Evolutionary conservation across 306 rosid genomes (phyloP), one percentile per base, ranked within the genome.

Genomic region (Acacia acuminata): DNA sequence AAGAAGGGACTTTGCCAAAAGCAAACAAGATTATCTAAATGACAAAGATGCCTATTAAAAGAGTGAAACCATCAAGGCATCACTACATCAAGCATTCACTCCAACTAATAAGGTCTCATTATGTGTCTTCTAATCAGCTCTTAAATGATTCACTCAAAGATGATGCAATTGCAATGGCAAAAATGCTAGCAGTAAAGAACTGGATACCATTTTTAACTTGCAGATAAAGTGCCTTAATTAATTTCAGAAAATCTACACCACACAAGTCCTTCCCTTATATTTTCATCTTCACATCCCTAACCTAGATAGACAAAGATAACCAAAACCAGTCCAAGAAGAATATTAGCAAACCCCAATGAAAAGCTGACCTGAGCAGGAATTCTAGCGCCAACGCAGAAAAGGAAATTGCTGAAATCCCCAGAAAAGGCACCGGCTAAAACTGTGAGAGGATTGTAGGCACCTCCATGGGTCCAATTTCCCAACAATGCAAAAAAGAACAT

Each of bases 391-490:
- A 88, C 82, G 44, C 82, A 85, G 84, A 80, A 92, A 34, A 94
- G 79, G 82, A 96, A 94, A 20, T 75, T 80, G 56, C 36, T 45
- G 69, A 92, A 86, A 86, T 84, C 85, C 22, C 92, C 92, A 19
- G 97, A 84, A 83, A 96, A 60, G 38, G 99, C 97, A 34, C 14
- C 84, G 25, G 94, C 42, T 45, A 96, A 79, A 43, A 94, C 84
- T 40, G 90, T 93, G 71, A 96, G 94, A 71, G 99, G 99, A 85
- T 96, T 96, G 84, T 92, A 90, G 30, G 92, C 74, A 19, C 91
- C 76, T 10, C 99, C 98, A 19, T 84, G 88, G 44, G 97, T 85
- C 50, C 84, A n/a, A 73, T 90, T 85, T 4, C 11, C 81, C 84
- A 96, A 82, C 63, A 85, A 85, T 1, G 99, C 91, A 82, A 96